These are phyloP conservation scores for Sporobolomyces roseus DNA, from an alignment of 768 basidiomycete species.

Conservation along the genomic window DNA sequence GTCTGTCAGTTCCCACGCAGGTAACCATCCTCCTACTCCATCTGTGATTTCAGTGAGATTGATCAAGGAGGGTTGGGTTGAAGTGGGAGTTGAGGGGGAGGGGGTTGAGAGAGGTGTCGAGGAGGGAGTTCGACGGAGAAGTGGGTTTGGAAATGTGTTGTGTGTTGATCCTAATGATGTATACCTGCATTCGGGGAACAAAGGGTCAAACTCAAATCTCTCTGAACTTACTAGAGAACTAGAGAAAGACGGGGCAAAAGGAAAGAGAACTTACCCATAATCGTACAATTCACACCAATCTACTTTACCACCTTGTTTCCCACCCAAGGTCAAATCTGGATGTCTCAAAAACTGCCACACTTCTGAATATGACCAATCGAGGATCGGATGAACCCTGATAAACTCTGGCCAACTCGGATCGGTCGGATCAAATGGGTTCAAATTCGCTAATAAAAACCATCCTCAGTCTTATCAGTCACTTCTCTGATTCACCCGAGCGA, in stretches of 20 bases:
- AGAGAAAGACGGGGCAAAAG: neutral
- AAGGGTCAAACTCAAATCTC: neutral
- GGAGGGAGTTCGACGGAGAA: neutral
- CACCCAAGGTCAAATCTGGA: conserved; percentile 29
- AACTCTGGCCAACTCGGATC: conserved; percentile 86
- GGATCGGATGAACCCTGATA: conserved; percentile 88
- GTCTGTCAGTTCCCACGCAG: conserved; percentile 76
- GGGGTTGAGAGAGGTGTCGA: neutral
- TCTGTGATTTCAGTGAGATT: conserved; percentile 1
- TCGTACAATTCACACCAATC: conserved; percentile 89
- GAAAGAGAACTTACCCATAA: conserved; percentile 61
- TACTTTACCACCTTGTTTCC: conserved; percentile 52
- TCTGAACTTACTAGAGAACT: neutral
- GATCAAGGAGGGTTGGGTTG: neutral
- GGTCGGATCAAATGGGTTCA: conserved; percentile 70
- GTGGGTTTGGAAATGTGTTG: conserved; percentile 91
- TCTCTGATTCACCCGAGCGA: too few species aligned
- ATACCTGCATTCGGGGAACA: conserved; percentile 61
- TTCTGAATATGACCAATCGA: conserved; percentile 86
- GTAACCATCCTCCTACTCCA: conserved; percentile 56
- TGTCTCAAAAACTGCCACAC: conserved; percentile 80
- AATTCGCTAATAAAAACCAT: too few species aligned
- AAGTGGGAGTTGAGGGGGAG: neutral
- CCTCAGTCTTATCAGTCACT: too few species aligned
- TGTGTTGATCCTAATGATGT: conserved; percentile 93